phyloP scores from a whole-genome alignment of 192 early-diverging fungal genomes.

The Helicostylum pulchrum region DNA sequence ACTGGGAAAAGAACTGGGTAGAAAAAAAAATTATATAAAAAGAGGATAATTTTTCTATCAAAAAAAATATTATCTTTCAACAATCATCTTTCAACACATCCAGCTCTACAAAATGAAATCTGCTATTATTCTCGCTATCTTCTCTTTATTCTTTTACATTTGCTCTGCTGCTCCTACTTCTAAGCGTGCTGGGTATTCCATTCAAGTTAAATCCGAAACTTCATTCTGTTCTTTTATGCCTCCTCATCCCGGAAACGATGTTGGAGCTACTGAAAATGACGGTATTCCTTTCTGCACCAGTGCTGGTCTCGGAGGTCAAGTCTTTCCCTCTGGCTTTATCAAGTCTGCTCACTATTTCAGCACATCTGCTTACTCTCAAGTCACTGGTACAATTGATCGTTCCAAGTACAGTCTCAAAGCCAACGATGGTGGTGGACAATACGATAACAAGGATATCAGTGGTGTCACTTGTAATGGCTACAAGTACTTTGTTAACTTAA shows the following conservation, averaged over 20 bases:
- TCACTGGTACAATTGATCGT: slow-evolving; percentile 48
- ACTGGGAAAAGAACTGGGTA: no score
- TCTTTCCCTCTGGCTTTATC: slow-evolving; percentile 48
- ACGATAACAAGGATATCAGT: slow-evolving; percentile 25
- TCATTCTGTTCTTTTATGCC: slow-evolving; percentile 36
- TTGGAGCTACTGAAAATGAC: slow-evolving; percentile 35
- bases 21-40: no score
- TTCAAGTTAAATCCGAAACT: slow-evolving; percentile 10
- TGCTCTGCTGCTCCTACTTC: slow-evolving; percentile 1
- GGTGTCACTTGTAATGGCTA: slow-evolving; percentile 31
- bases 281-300: slow-evolving; percentile 48
- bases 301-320: slow-evolving; percentile 21
- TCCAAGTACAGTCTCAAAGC: slow-evolving; percentile 30
- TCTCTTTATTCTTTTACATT: background rate
- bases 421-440: slow-evolving; percentile 48
- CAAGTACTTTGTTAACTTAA: slow-evolving; percentile 33
- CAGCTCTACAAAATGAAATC: background rate
- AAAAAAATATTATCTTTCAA: background rate
- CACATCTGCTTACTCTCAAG: slow-evolving; percentile 39
- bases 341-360: slow-evolving; percentile 36
- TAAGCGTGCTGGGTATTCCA: slow-evolving; percentile 10
- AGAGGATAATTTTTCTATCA: background rate
- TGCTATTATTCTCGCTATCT: background rate
- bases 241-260: slow-evolving; percentile 36
- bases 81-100: background rate